phyloP scores from a whole-genome alignment of 2,329 filamentous ascomycete genomes.

The Curvularia eragrostidis region DNA sequence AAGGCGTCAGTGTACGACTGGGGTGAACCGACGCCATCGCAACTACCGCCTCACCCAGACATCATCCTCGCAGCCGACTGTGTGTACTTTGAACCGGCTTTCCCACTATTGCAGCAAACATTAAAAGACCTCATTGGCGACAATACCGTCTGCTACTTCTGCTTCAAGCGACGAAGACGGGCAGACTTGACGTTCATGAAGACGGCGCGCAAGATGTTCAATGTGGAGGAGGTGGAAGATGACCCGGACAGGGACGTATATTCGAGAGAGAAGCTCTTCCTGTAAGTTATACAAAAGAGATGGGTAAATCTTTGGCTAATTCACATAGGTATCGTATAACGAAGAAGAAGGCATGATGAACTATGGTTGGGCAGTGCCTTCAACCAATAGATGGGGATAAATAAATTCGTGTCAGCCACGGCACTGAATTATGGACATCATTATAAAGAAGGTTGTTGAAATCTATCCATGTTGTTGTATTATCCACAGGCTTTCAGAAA shows the following conservation, averaged over 20 bases:
- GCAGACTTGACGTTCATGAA: conserved; percentile 65
- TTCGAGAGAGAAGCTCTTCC: conserved; percentile 56
- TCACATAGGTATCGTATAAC: conserved; percentile 29
- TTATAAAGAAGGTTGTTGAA: not conserved
- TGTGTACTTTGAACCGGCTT: conserved; percentile 95
- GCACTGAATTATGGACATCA: too few relatives aligned
- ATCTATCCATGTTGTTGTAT: not conserved
- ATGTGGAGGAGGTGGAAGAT: conserved; percentile 56
- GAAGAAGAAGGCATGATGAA: conserved; percentile 22
- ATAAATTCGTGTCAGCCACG: not conserved
- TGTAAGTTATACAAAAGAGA: conserved; percentile 49
- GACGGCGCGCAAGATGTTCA: conserved; percentile 56
- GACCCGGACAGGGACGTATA: conserved; percentile 57
- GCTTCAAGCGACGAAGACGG: conserved; percentile 90
- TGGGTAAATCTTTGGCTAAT: not conserved
- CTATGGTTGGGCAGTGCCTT: not conserved
- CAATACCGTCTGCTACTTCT: conserved; percentile 77
- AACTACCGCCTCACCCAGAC: conserved; percentile 67
- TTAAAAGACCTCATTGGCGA: conserved; percentile 73
- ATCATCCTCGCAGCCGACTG: conserved; percentile 73
- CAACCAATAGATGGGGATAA: not conserved
- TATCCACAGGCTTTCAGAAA: not conserved
- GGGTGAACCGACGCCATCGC: conserved; percentile 57
- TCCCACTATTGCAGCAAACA: conserved; percentile 83
- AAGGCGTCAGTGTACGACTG: conserved; percentile 79